phyloP scores from a whole-genome alignment of 1,284 basidiomycete species.

The Malassezia caprae region DNA sequence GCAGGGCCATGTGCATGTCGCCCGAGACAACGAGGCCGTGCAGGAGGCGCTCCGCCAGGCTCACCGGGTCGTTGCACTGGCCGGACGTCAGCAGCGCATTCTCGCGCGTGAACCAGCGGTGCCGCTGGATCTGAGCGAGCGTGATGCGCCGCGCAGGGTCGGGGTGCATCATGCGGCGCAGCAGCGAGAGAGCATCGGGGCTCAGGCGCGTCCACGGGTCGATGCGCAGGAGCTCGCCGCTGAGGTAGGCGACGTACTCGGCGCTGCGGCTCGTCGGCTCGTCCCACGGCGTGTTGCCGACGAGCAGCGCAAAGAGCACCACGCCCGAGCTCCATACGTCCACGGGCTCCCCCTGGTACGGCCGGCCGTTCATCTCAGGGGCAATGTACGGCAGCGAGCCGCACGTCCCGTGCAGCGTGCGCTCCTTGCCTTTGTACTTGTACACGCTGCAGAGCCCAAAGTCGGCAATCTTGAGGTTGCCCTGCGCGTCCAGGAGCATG shows the following conservation, averaged over 20 bases:
- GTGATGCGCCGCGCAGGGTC: slow-evolving; percentile 30
- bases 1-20: slow-evolving; percentile 38
- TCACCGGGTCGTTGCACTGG: slow-evolving; percentile 41
- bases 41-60: slow-evolving; percentile 43
- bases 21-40: slow-evolving; percentile 44
- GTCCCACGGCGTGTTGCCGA: slow-evolving; percentile 96
- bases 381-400: slow-evolving; percentile 92
- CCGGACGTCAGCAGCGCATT: slow-evolving; percentile 37
- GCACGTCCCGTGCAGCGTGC: slow-evolving; percentile 53
- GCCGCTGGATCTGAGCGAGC: slow-evolving; percentile 37
- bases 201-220: slow-evolving; percentile 72
- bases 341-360: slow-evolving; percentile 81
- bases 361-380: slow-evolving; percentile 57
- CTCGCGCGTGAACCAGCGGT: slow-evolving; percentile 41
- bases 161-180: slow-evolving; percentile 40
- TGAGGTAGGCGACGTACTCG: slow-evolving; percentile 68
- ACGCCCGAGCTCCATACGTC: slow-evolving; percentile 91
- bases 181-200: slow-evolving; percentile 52
- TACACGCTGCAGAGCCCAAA: slow-evolving; percentile 90
- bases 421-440: slow-evolving; percentile 72
- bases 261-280: slow-evolving; percentile 69
- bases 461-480: slow-evolving; percentile 75
- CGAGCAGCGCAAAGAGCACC: slow-evolving; percentile 83
- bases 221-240: slow-evolving; percentile 61
- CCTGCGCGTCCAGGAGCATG: slow-evolving; percentile 53